These are phyloP conservation scores for Penicillium crystallinum DNA, from an alignment of 495 filamentous ascomycete genomes.

Conservation along the genomic window DNA sequence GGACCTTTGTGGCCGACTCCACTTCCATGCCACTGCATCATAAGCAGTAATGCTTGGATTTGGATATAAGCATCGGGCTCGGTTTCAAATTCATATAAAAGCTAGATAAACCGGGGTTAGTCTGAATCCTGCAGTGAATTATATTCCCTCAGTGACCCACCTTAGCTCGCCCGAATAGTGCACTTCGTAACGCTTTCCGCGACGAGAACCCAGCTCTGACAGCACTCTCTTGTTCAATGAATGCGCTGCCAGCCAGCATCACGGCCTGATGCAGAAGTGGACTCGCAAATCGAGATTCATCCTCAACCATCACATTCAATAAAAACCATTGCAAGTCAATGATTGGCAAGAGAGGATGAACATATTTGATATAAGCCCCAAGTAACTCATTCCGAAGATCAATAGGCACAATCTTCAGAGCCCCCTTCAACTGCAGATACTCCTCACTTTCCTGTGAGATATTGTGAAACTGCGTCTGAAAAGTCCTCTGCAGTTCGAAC, in stretches of 20 bases:
- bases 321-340: conserved; percentile 7
- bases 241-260: conserved; percentile 5
- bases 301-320: neutral
- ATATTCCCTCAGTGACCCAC: neutral
- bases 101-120: neutral
- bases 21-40: conserved; percentile 8
- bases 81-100: conserved; percentile 5
- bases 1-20: conserved; percentile 1
- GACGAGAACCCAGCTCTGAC: neutral
- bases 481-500: neutral
- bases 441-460: conserved; percentile 1
- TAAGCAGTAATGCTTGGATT: conserved; percentile 6
- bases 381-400: conserved; percentile 4
- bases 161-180: neutral
- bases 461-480: neutral
- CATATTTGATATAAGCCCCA: conserved; percentile 6
- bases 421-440: conserved; percentile 1
- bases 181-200: neutral
- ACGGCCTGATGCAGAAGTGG: conserved; percentile 3
- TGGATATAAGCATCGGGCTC: conserved; percentile 2
- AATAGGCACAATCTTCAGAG: neutral
- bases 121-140: neutral
- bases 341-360: conserved; percentile 2
- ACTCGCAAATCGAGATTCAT: neutral
- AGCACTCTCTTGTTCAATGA: neutral